These are phyloP conservation scores for Fraxinus excelsior DNA, from an alignment of 257 asterid species.

Conservation along the genomic window DNA sequence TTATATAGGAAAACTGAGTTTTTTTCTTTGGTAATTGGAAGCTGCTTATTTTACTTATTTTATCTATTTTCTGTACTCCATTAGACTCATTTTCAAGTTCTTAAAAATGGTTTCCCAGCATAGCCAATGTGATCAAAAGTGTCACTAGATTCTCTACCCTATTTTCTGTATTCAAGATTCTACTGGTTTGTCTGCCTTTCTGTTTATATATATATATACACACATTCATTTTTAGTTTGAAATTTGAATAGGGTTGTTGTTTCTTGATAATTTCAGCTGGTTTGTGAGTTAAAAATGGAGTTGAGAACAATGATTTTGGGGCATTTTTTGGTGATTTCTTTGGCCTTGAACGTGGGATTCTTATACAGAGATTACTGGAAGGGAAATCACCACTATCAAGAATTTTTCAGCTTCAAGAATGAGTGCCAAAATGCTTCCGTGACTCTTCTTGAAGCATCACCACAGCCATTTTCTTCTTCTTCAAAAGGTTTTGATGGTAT, in stretches of 20 bases:
- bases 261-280: conserved; percentile 16
- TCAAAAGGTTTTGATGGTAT: conserved; percentile 35
- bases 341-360: conserved; percentile 55
- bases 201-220: not conserved
- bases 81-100: conserved; percentile 8
- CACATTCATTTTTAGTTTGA: not conserved
- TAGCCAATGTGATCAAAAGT: conserved; percentile 26
- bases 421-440: conserved; percentile 40
- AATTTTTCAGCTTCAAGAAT: conserved; percentile 34
- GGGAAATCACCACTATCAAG: conserved; percentile 35
- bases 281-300: conserved; percentile 31
- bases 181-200: conserved; percentile 4
- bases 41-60: not conserved
- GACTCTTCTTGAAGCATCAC: conserved; percentile 33
- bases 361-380: conserved; percentile 51
- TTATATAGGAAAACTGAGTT: conserved; percentile 5
- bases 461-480: conserved; percentile 26
- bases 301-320: conserved; percentile 44
- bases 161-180: conserved; percentile 26
- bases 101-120: conserved; percentile 11
- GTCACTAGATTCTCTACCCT: conserved; percentile 12
- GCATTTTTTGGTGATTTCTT: conserved; percentile 50
- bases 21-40: not conserved
- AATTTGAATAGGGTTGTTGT: not conserved
- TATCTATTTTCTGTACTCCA: not conserved